Conservation (phyloP, 2,329 filamentous ascomycete species). For the Byssoonygena ceratinophila region DNA sequence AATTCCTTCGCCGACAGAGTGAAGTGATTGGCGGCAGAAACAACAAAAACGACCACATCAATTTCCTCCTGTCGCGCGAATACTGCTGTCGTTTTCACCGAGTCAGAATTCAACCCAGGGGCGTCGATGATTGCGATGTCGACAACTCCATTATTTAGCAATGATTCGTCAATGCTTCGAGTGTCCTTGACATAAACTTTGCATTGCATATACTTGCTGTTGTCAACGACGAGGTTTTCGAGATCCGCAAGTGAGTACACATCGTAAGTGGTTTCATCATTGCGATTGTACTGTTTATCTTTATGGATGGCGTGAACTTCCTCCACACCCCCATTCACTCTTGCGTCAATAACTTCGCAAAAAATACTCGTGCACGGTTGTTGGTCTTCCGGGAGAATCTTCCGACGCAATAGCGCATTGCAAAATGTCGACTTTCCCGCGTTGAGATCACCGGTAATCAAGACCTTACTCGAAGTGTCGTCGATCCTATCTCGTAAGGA, state of each 20-base stretch:
- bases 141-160: slow-evolving; percentile 94
- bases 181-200: slow-evolving; percentile 94
- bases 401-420: slow-evolving; percentile 86
- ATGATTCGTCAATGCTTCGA: slow-evolving; percentile 76
- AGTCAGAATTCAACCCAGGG: slow-evolving; percentile 89
- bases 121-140: slow-evolving; percentile 97
- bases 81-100: slow-evolving; percentile 90
- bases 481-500: slow-evolving; percentile 87
- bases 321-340: slow-evolving; percentile 81
- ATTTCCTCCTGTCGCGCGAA: slow-evolving; percentile 98
- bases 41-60: slow-evolving; percentile 95
- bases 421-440: slow-evolving; percentile 98
- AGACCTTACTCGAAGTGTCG: slow-evolving; percentile 91
- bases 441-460: slow-evolving; percentile 92
- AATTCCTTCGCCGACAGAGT: slow-evolving; percentile 97
- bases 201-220: slow-evolving; percentile 80
- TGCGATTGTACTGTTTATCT: slow-evolving; percentile 65
- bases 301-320: slow-evolving; percentile 93
- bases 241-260: slow-evolving; percentile 68
- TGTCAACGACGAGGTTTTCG: slow-evolving; percentile 82
- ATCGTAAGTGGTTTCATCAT: slow-evolving; percentile 89
- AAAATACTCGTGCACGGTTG: slow-evolving; percentile 98
- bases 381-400: slow-evolving; percentile 90
- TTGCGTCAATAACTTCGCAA: slow-evolving; percentile 86
- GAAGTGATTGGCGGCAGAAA: slow-evolving; percentile 95